phyloP scores from a whole-genome alignment of 805 yeast species.

The Kuraishia capsulata region DNA sequence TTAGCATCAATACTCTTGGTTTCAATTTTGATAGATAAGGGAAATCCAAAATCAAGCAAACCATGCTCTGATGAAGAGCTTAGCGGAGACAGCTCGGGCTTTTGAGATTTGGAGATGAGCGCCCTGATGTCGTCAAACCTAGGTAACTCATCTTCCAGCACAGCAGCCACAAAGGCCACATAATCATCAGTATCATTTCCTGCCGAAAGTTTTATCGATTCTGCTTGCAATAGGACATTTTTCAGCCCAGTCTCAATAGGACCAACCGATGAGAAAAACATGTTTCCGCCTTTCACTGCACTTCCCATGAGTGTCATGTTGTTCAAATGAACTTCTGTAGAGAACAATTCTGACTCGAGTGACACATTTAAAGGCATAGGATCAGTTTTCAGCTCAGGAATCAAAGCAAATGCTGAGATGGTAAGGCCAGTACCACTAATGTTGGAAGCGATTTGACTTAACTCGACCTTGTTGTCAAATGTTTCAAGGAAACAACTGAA shows the following conservation, averaged over 20 bases:
- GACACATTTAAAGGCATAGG: constrained; percentile 14
- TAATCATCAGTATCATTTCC: constrained; percentile 14
- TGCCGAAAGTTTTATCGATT: constrained; percentile 8
- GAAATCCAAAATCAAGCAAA: background rate
- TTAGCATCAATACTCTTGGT: background rate
- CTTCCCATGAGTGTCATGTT: constrained; percentile 3
- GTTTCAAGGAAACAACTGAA: constrained; percentile 11
- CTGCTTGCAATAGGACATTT: constrained; percentile 9
- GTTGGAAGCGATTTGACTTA: constrained; percentile 12
- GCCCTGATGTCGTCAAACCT: constrained; percentile 11
- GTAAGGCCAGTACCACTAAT: constrained; percentile 11
- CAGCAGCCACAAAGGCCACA: constrained; percentile 9
- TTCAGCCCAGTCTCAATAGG: constrained; percentile 13
- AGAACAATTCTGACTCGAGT: constrained; percentile 5
- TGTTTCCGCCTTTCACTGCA: constrained; percentile 4
- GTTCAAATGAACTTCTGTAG: constrained; percentile 5
- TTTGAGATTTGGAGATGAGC: background rate
- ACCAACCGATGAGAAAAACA: constrained; percentile 8
- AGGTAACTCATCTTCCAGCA: constrained; percentile 14
- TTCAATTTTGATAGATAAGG: background rate
- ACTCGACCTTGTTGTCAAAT: constrained; percentile 11
- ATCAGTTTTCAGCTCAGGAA: constrained; percentile 9
- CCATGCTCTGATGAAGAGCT: background rate
- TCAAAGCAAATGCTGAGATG: constrained; percentile 6
- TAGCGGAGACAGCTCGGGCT: background rate